Conservation (phyloP, 148 eudicot species). For the Camellia sinensis region DNA sequence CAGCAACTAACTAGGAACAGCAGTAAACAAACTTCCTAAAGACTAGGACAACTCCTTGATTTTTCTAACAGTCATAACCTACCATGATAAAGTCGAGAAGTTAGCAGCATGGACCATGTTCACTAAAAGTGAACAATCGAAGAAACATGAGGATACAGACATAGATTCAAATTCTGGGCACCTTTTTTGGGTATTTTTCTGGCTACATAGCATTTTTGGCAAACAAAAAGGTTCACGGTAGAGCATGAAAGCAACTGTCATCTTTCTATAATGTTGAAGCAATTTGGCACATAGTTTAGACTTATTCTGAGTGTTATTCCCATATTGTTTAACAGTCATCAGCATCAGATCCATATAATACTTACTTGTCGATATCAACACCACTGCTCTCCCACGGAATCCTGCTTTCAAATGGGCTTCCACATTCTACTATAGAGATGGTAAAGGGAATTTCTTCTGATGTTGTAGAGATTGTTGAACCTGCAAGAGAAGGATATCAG, state of each 20-base stretch:
- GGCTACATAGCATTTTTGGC: no score
- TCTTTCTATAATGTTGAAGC: background rate
- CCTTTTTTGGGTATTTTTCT: no score
- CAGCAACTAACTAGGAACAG: no score
- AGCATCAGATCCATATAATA: conserved; percentile 45
- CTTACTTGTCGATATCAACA: conserved; percentile 75
- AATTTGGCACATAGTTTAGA: background rate
- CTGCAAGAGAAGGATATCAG: conserved; percentile 69
- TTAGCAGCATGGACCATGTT: background rate
- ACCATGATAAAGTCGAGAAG: background rate
- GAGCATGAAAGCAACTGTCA: background rate
- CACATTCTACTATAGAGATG: conserved; percentile 41
- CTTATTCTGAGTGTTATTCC: conserved; percentile 3
- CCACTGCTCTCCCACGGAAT: conserved; percentile 55
- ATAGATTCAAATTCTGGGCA: no score
- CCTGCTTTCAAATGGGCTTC: conserved; percentile 32
- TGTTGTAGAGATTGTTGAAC: conserved; percentile 54
- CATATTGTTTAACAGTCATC: conserved; percentile 38
- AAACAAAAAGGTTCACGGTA: background rate
- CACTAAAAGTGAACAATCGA: background rate
- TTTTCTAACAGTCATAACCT: no score
- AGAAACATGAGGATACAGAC: background rate
- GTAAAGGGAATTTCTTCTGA: conserved; percentile 44
- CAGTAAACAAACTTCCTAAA: no score
- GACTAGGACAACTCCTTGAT: no score